A percentile compares a stretch with the other conserved stretches of the same genome.
Evolutionary conservation across 1,284 basidiomycete genomes (phyloP).

Genomic region (Boletus smithii): DNA sequence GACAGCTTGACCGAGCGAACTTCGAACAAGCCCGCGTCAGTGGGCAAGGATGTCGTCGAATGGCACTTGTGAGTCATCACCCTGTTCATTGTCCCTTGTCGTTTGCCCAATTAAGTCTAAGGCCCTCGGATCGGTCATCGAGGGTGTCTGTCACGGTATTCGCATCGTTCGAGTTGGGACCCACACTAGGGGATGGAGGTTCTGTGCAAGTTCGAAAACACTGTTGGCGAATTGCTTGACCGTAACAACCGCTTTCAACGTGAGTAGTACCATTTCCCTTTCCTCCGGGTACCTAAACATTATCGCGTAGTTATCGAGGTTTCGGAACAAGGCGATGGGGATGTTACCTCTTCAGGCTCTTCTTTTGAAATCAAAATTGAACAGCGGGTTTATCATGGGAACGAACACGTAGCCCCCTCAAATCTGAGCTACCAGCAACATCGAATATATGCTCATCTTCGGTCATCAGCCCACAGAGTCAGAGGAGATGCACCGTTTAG

Average conservation of each 20-base stretch:
- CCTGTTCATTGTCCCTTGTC: not conserved
- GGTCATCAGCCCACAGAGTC: not conserved
- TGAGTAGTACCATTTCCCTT: not conserved
- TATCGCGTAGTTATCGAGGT: not conserved
- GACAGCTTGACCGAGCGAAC: not conserved
- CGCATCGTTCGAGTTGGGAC: slow-evolving; percentile 3
- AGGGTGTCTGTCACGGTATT: not conserved
- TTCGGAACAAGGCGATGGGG: not conserved
- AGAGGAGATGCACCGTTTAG: not conserved
- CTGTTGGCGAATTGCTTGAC: not conserved
- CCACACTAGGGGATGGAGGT: not conserved
- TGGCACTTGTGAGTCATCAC: slow-evolving; percentile 2
- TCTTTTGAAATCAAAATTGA: not conserved
- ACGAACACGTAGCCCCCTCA: not conserved
- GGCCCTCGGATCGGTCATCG: not conserved
- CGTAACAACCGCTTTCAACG: not conserved
- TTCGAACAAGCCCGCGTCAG: not conserved
- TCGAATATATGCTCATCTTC: too few relatives aligned
- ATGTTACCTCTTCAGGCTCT: not conserved
- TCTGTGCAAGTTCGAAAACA: not conserved
- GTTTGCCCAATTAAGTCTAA: not conserved
- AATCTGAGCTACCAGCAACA: too few relatives aligned
- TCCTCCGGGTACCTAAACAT: not conserved
- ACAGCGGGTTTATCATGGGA: not conserved
- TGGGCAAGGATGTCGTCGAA: not conserved